These are phyloP conservation scores for Nakaseomyces bracarensis DNA, from an alignment of 1,139 yeast genomes.

Conservation along the genomic window DNA sequence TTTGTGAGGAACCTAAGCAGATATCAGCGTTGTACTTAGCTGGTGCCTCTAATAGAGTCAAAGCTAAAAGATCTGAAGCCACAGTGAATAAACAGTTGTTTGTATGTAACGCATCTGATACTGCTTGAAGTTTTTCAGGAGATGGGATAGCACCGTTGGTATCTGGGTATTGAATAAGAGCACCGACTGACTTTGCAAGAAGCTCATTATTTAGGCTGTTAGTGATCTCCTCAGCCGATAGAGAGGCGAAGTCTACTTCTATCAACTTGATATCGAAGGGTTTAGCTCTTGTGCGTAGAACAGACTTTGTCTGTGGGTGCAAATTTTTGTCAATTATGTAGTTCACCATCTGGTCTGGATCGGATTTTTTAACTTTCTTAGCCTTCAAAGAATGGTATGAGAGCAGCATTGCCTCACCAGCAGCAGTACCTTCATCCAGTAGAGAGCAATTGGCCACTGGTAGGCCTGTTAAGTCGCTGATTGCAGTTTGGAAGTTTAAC, in stretches of 20 bases:
- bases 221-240: conserved; percentile 14
- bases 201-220: conserved; percentile 10
- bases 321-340: conserved; percentile 70
- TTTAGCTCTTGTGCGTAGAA: conserved; percentile 67
- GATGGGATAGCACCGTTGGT: conserved; percentile 68
- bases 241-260: conserved; percentile 43
- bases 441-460: conserved; percentile 90
- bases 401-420: conserved; percentile 93
- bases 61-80: conserved; percentile 84
- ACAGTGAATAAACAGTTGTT: conserved; percentile 71
- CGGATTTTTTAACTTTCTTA: conserved; percentile 42
- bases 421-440: conserved; percentile 95
- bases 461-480: conserved; percentile 84
- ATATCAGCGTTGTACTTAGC: conserved; percentile 84
- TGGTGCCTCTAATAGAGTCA: conserved; percentile 80
- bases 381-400: conserved; percentile 61
- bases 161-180: conserved; percentile 81
- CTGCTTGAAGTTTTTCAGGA: conserved; percentile 39
- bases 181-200: conserved; percentile 48
- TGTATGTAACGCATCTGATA: conserved; percentile 60
- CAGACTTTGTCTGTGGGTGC: conserved; percentile 81
- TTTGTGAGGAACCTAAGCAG: conserved; percentile 85
- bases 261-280: conserved; percentile 64
- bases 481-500: conserved; percentile 82
- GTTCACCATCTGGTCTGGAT: background rate